phyloP scores from a whole-genome alignment of 1,284 basidiomycete genomes.

The Tylopilus sp. region DNA sequence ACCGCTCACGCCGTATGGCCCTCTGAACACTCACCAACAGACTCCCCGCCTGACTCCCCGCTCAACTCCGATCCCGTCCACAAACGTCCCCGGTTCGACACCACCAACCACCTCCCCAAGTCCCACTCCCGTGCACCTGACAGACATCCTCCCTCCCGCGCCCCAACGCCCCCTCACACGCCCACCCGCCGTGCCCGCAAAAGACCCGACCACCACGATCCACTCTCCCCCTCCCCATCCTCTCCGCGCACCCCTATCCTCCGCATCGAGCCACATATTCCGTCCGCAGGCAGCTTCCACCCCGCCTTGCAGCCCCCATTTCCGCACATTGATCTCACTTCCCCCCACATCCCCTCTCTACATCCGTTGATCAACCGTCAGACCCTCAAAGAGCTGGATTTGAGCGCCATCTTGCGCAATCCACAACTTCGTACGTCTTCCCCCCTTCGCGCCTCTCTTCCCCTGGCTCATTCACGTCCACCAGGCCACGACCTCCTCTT shows the following conservation, averaged over 20 bases:
- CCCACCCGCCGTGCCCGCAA: slow-evolving; percentile 29
- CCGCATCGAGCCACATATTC: slow-evolving; percentile 24
- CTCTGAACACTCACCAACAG: slow-evolving; percentile 24
- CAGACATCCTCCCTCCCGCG: slow-evolving; percentile 19
- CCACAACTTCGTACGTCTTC: slow-evolving; percentile 77
- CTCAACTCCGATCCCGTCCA: slow-evolving; percentile 22
- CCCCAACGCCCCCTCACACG: slow-evolving; percentile 17
- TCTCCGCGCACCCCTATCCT: slow-evolving; percentile 21
- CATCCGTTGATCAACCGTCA: slow-evolving; percentile 80
- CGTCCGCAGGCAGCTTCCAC: slow-evolving; percentile 12
- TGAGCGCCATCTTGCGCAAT: slow-evolving; percentile 82
- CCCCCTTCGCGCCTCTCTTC: slow-evolving; percentile 1
- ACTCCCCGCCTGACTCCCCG: slow-evolving; percentile 31
- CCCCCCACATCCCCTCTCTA: slow-evolving; percentile 61
- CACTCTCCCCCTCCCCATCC: slow-evolving; percentile 13
- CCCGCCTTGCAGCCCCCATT: slow-evolving; percentile 22
- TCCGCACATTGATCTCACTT: slow-evolving; percentile 50
- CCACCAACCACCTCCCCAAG: slow-evolving; percentile 18
- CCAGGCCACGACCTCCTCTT: slow-evolving; percentile 89
- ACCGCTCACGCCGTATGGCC: slow-evolving; percentile 32
- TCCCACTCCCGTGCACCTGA: slow-evolving; percentile 8
- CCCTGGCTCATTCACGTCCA: slow-evolving; percentile 16
- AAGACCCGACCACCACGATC: slow-evolving; percentile 19
- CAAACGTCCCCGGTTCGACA: slow-evolving; percentile 34
- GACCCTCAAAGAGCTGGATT: slow-evolving; percentile 81